Evolutionary conservation across 2,329 filamentous ascomycete genomes (phyloP).

Genomic region (Dissoconium aciculare): DNA sequence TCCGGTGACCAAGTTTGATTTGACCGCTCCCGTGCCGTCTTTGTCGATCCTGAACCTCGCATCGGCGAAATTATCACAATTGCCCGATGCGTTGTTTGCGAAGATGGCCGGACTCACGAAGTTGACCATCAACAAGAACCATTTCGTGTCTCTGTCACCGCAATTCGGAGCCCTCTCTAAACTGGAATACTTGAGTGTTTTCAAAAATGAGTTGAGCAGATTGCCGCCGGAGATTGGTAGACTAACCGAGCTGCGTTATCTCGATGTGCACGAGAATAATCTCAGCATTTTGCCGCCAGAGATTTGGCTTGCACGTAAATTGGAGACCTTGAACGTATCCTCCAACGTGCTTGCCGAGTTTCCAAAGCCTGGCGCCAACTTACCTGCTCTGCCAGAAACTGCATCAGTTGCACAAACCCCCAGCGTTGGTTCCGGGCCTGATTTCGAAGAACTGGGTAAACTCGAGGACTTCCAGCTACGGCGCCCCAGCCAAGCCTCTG

Average conservation of each 20-base stretch:
- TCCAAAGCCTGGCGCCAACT: slow-evolving; percentile 62
- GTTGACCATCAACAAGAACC: slow-evolving; percentile 83
- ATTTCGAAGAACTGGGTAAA: slow-evolving; percentile 61
- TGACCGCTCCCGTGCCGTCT: slow-evolving; percentile 61
- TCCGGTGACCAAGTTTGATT: slow-evolving; percentile 83
- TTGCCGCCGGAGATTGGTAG: slow-evolving; percentile 80
- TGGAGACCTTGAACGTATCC: slow-evolving; percentile 87
- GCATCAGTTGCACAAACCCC: slow-evolving; percentile 27
- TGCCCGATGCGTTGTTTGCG: slow-evolving; percentile 73
- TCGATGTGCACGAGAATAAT: slow-evolving; percentile 90
- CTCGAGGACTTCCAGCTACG: slow-evolving; percentile 49
- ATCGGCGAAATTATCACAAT: slow-evolving; percentile 75
- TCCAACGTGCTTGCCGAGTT: slow-evolving; percentile 87
- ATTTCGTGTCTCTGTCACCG: slow-evolving; percentile 76
- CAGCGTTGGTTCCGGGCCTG: slow-evolving; percentile 44
- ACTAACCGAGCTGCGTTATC: slow-evolving; percentile 63
- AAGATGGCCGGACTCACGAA: slow-evolving; percentile 78
- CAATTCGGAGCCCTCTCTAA: slow-evolving; percentile 71
- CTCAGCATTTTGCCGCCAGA: slow-evolving; percentile 76
- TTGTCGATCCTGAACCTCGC: slow-evolving; percentile 79
- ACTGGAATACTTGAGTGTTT: slow-evolving; percentile 84
- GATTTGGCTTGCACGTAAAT: slow-evolving; percentile 83
- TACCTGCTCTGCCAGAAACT: slow-evolving; percentile 28
- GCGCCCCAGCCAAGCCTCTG: slow-evolving; percentile 70
- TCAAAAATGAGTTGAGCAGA: slow-evolving; percentile 73